phyloP scores from a whole-genome alignment of 1,139 yeast genomes.

The Starmera stellimalicola region DNA sequence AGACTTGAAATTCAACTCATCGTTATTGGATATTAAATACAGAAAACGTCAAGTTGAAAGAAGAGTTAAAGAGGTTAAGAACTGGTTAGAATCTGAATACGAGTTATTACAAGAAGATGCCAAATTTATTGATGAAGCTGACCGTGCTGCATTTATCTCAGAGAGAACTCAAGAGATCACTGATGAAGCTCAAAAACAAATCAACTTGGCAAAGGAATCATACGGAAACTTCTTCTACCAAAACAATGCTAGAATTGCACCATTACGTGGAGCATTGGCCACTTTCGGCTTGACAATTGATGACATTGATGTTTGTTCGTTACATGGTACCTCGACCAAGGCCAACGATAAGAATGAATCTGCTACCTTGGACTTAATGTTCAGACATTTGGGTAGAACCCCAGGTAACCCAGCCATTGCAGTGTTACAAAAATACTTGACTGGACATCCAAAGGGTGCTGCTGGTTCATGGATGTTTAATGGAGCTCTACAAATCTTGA shows the following conservation, averaged over 20 bases:
- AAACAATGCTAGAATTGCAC: constrained; percentile 90
- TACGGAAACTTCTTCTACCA: constrained; percentile 95
- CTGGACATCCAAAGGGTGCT: constrained; percentile 99
- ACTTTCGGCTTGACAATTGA: constrained; percentile 87
- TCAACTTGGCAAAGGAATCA: constrained; percentile 80
- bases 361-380: constrained; percentile 82
- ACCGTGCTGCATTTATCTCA: constrained; percentile 43
- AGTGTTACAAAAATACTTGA: constrained; percentile 96
- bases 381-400: constrained; percentile 90
- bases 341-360: constrained; percentile 99
- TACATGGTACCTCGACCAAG: constrained; percentile 98
- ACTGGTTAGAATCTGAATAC: constrained; percentile 80
- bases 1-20: constrained; percentile 69
- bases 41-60: constrained; percentile 83
- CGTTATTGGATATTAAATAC: constrained; percentile 83
- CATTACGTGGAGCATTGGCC: constrained; percentile 94
- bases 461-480: constrained; percentile 99
- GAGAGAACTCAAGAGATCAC: constrained; percentile 86
- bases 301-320: constrained; percentile 94
- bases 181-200: constrained; percentile 79
- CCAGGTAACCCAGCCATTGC: constrained; percentile 97
- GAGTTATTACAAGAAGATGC: constrained; percentile 65
- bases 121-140: constrained; percentile 41
- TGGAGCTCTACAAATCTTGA: constrained; percentile 91
- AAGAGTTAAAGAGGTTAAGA: constrained; percentile 69